Evolutionary conservation across 495 filamentous ascomycete species (phyloP).

Genomic region (Amorphotheca resinae): DNA sequence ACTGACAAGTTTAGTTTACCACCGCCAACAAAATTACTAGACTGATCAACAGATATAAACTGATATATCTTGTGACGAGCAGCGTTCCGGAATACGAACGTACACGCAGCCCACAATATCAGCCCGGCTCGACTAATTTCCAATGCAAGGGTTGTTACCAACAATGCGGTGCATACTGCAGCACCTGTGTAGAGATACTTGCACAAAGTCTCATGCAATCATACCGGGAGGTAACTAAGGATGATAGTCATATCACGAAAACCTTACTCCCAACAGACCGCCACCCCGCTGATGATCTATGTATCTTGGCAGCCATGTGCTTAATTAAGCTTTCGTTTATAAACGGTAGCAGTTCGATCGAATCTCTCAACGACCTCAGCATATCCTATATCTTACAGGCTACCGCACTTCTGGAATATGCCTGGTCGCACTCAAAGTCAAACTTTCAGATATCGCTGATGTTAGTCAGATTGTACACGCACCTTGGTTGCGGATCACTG

Average conservation of each 20-base stretch:
- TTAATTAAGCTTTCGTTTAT: constrained; percentile 33
- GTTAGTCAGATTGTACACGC: constrained; percentile 34
- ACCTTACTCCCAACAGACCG: constrained; percentile 16
- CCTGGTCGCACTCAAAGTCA: constrained; percentile 23
- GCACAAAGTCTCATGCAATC: constrained; percentile 2
- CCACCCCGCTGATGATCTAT: constrained; percentile 32
- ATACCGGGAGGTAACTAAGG: constrained; percentile 11
- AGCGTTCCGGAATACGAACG: constrained; percentile 11
- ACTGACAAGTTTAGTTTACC: constrained; percentile 5
- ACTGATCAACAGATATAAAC: constrained; percentile 14
- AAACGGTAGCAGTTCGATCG: background rate
- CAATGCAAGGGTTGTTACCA: background rate
- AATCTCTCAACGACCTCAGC: constrained; percentile 2
- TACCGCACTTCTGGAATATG: constrained; percentile 32
- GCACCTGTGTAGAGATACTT: constrained; percentile 2
- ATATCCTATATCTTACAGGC: constrained; percentile 30
- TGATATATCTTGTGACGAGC: constrained; percentile 13
- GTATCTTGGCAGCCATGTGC: constrained; percentile 30
- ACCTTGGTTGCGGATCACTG: constrained; percentile 30
- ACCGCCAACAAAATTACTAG: constrained; percentile 11
- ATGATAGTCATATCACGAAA: constrained; percentile 10
- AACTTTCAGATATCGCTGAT: constrained; percentile 31
- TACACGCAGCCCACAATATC: background rate
- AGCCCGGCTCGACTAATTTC: background rate
- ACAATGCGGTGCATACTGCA: background rate